Evolutionary conservation across 73 alveolate species (phyloP).

Genomic region (Paramecium biaurelia): DNA sequence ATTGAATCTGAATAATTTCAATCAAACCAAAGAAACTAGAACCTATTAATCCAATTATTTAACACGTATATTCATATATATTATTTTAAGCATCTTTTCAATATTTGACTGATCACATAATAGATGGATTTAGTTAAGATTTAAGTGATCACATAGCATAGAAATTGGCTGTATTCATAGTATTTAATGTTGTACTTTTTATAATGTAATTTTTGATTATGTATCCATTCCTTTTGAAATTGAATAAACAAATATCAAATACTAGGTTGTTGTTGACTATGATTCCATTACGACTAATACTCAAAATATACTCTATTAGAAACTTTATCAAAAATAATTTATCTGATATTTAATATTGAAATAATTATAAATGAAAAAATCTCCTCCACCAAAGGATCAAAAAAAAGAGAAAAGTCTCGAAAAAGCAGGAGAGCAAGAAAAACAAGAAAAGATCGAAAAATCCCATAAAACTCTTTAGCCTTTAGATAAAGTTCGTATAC

Average conservation of each 20-base stretch:
- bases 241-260: background rate
- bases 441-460: constrained; percentile 78
- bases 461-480: constrained; percentile 95
- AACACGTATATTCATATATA: background rate
- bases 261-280: background rate
- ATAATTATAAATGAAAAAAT: background rate
- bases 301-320: background rate
- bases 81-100: background rate
- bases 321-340: background rate
- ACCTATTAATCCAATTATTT: background rate
- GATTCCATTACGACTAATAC: constrained; percentile 32
- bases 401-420: background rate
- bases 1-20: constrained; percentile 17
- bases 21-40: constrained; percentile 41
- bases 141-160: background rate
- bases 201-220: background rate
- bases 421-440: constrained; percentile 79
- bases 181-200: background rate
- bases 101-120: background rate
- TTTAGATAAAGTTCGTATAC: constrained; percentile 27
- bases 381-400: background rate
- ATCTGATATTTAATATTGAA: background rate
- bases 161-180: constrained; percentile 3
- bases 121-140: background rate
- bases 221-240: background rate